A percentile compares a stretch with the other conserved stretches of the same genome.
phyloP scores from a whole-genome alignment of 495 filamentous ascomycete species.

The Astrothelium subdiscretum region DNA sequence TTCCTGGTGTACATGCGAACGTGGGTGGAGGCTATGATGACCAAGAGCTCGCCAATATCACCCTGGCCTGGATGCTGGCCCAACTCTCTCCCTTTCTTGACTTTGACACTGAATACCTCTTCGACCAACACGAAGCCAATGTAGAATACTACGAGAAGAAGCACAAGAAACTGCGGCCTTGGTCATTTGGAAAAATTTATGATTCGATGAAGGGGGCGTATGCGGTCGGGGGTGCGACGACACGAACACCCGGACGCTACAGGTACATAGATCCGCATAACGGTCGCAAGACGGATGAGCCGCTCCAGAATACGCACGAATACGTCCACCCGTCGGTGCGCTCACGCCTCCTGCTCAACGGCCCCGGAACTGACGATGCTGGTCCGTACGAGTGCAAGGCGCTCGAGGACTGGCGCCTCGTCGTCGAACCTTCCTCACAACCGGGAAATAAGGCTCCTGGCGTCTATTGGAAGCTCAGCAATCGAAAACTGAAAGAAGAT shows the following conservation, averaged over 20 bases:
- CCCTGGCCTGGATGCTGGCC: conserved; percentile 64
- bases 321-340: conserved; percentile 52
- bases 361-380: conserved; percentile 45
- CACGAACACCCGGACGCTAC: conserved; percentile 49
- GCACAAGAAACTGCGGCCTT: conserved; percentile 42
- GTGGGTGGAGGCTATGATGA: conserved; percentile 51
- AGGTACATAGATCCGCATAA: conserved; percentile 41
- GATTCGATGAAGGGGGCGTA: conserved; percentile 38
- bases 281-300: conserved; percentile 29
- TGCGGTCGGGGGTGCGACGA: conserved; percentile 37
- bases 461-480: conserved; percentile 24
- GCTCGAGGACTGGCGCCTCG: conserved; percentile 35
- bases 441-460: conserved; percentile 15
- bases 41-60: conserved; percentile 51
- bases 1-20: conserved; percentile 57
- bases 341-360: conserved; percentile 41
- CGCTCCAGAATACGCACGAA: conserved; percentile 50
- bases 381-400: conserved; percentile 42
- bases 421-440: conserved; percentile 24
- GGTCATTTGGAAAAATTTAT: conserved; percentile 45
- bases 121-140: conserved; percentile 39
- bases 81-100: conserved; percentile 52
- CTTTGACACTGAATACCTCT: conserved; percentile 39
- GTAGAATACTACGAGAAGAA: conserved; percentile 36
- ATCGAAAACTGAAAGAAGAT: conserved; percentile 4